Conservation (phyloP, 2,329 filamentous ascomycete genomes). For the Xylariaceae sp. region DNA sequence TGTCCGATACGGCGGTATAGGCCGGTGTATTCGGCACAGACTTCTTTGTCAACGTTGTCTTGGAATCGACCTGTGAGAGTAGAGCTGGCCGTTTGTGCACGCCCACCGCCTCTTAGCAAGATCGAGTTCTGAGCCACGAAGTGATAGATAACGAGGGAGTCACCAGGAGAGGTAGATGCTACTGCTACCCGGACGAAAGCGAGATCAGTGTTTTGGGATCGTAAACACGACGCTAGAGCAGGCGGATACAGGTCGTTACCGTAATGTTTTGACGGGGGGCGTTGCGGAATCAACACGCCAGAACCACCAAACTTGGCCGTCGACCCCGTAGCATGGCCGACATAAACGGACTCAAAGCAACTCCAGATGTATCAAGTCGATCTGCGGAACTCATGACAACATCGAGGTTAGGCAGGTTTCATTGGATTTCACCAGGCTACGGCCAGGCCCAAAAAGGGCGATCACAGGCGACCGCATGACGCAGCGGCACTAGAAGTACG, state of each 20-base stretch:
- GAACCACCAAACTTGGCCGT: slow-evolving; percentile 25
- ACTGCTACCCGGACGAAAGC: slow-evolving; percentile 17
- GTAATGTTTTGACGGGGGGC: slow-evolving; percentile 20
- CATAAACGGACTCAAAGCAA: slow-evolving; percentile 23
- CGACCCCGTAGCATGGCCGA: slow-evolving; percentile 29
- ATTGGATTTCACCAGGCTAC: slow-evolving; percentile 35
- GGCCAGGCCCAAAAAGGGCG: slow-evolving; percentile 35
- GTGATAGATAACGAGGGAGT: slow-evolving; percentile 36
- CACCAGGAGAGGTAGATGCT: slow-evolving; percentile 16
- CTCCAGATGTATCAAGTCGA: slow-evolving; percentile 28
- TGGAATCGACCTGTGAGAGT: slow-evolving; percentile 43
- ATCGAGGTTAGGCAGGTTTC: slow-evolving; percentile 38
- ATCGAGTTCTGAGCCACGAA: slow-evolving; percentile 38
- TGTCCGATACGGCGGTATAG: slow-evolving; percentile 33
- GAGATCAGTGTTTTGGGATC: slow-evolving; percentile 20
- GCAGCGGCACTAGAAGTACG: slow-evolving; percentile 34
- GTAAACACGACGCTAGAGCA: slow-evolving; percentile 10
- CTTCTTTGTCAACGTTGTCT: slow-evolving; percentile 46
- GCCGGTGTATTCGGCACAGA: slow-evolving; percentile 40
- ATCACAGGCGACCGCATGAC: slow-evolving; percentile 39
- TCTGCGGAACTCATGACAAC: slow-evolving; percentile 26
- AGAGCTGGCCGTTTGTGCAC: slow-evolving; percentile 42
- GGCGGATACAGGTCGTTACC: slow-evolving; percentile 17
- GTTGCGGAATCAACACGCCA: slow-evolving; percentile 23
- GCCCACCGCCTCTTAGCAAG: slow-evolving; percentile 46